phyloP scores from a whole-genome alignment of 495 filamentous ascomycete genomes.

The Penicillium malachiteum region DNA sequence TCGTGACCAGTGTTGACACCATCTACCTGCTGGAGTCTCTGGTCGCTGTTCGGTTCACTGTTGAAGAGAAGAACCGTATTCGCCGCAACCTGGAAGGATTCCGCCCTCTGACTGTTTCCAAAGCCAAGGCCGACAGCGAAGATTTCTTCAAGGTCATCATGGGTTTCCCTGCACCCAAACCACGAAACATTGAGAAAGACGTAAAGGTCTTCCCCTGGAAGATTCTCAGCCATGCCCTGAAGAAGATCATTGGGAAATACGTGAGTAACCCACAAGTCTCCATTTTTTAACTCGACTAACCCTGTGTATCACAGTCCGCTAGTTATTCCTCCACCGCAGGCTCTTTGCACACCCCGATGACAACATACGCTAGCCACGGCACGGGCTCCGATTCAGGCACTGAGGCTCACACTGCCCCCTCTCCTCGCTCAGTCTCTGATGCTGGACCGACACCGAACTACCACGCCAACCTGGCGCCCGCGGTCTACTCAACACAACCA shows the following conservation, averaged over 20 bases:
- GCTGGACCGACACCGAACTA: conserved; percentile 35
- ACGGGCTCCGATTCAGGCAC: conserved; percentile 43
- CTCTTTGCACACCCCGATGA: conserved; percentile 39
- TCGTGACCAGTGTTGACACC: conserved; percentile 93
- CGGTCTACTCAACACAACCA: conserved; percentile 30
- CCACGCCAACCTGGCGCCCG: conserved; percentile 20
- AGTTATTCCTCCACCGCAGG: conserved; percentile 53
- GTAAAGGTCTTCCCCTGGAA: conserved; percentile 98
- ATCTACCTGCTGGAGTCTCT: conserved; percentile 89
- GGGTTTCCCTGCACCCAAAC: conserved; percentile 93
- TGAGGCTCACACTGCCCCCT: conserved; percentile 38
- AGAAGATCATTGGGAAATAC: conserved; percentile 99
- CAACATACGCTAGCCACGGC: conserved; percentile 38
- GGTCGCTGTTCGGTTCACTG: conserved; percentile 77
- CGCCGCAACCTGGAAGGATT: conserved; percentile 92
- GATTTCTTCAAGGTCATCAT: conserved; percentile 99
- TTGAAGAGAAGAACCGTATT: conserved; percentile 98
- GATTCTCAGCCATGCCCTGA: conserved; percentile 73
- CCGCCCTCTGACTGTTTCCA: conserved; percentile 85
- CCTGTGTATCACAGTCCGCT: conserved; percentile 37
- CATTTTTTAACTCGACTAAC: conserved; percentile 13
- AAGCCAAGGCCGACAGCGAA: conserved; percentile 85
- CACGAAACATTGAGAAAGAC: conserved; percentile 96
- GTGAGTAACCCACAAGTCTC: conserved; percentile 49
- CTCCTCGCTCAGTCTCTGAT: conserved; percentile 47